Evolutionary conservation across 306 rosid species (phyloP), one percentile per base, ranked within the genome.

Genomic region (Rosa rugosa): DNA sequence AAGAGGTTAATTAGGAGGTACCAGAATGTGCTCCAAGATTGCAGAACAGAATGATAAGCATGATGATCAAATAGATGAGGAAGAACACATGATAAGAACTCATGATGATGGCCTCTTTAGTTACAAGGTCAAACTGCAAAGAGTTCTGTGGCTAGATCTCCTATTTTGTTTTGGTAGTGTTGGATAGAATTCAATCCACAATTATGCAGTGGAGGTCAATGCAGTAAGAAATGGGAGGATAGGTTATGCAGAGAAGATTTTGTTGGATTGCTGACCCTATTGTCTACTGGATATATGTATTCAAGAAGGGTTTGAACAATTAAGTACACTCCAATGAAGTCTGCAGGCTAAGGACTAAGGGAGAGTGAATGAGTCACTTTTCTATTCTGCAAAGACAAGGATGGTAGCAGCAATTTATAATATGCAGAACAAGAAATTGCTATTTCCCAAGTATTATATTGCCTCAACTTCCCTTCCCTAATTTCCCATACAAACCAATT

Each of bases 21-120:
- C 92, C 89, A 81, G 88, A 80, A 81, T 66, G 88, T 57, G 67
- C 44, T 82, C 67, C 87, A 50, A 77, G 72, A 57, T 78, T 69
- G 85, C 73, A 81, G 62, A 76, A 79, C 25, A 70, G 68, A 62
- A 81, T 75, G 74, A 75, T 57, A 56, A 82, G 79, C 54, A 77
- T 46, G 22, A 72, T 59, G 18, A 75, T 54, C 81, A 83, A 64
- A 79, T 74, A 83, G 44, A 85, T 16, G 57, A 51, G 76, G 86
- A 86, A 73, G 79, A 76, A 31, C 42, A 84, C n/a, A 82, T 73
- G 80, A 82, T 16, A 73, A 73, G 81, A 84, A 77, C 41, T 78
- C 85, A 77, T 83, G 82, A 76, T 78, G 57, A 50, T 79, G 36
- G 71, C 17, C 22, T 76, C 45, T 45, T 71, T 73, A 45, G 76